Evolutionary conservation across 768 basidiomycete species (phyloP), one percentile per base, ranked within the genome.

Genomic region (Rhizopogon salebrosus): DNA sequence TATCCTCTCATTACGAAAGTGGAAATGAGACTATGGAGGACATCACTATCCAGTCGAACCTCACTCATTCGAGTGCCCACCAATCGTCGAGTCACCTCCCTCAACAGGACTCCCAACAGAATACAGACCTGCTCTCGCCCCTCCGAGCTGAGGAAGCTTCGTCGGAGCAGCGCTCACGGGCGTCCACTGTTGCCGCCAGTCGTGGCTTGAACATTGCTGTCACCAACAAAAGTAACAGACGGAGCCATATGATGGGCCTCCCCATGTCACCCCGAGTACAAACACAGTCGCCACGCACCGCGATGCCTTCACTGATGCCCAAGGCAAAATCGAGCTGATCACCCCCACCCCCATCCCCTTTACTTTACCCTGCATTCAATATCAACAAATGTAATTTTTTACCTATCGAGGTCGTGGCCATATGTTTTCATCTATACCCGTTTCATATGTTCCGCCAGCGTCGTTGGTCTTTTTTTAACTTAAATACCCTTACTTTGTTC

Each of bases 1-100:
- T 77, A 51, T 87, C 85, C 3, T 62, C 81, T 22, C 79, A 82
- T 38, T 87, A 88, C 48, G 89, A 87, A 54, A 90, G 87, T 60
- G 87, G 84, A 26, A 80, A 84, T 35, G 89, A 91, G 59, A 80
- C 80, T 16, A 81, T 81, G 22, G 87, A 84, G 56, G 82, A 84
- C 42, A 69, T 65, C 18, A 76, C 75, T 37, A 64, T 70, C 23
- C 80, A 81, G 51, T 79, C 79, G 41, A 42, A 27, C 45, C 59
- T 60, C 1, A 72, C 76, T 39, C 71, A 70, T 39, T 75, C 75
- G 37, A 76, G 74, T 53, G 71, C 74, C 29, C 62, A 66, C 52
- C 53, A 64, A 52, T 57, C 69, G 66, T 63, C 72, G 52, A 48
- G 58, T 69, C 43, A 70, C 64, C 39, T 70, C 71, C 49, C 76